Percentiles rank a stretch among this genome's conserved stretches.
These are phyloP conservation scores for Kwoniella shandongensis DNA, from an alignment of 768 basidiomycete species.

Conservation along the genomic window DNA sequence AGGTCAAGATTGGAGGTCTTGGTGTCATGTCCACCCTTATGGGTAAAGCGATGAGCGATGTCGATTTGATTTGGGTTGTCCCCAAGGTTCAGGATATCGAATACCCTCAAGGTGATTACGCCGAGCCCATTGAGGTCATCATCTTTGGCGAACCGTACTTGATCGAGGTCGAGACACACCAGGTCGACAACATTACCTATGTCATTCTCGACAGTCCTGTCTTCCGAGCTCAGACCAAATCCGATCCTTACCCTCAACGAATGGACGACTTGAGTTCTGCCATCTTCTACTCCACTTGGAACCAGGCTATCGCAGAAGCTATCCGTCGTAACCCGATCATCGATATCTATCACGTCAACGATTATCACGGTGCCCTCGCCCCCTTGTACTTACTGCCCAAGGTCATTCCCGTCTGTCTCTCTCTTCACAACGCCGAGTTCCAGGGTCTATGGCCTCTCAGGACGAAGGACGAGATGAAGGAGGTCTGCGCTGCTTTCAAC, in stretches of 20 bases:
- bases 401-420: slow-evolving; percentile 83
- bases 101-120: slow-evolving; percentile 85
- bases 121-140: slow-evolving; percentile 91
- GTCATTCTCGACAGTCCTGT: slow-evolving; percentile 92
- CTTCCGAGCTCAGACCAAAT: slow-evolving; percentile 93
- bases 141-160: slow-evolving; percentile 95
- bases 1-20: slow-evolving; percentile 95
- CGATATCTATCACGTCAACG: slow-evolving; percentile 90
- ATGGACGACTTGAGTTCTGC: slow-evolving; percentile 97
- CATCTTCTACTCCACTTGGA: slow-evolving; percentile 98
- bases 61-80: slow-evolving; percentile 88
- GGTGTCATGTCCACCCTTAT: slow-evolving; percentile 97
- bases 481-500: slow-evolving; percentile 96
- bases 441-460: slow-evolving; percentile 92
- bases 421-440: slow-evolving; percentile 95
- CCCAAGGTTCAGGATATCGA: slow-evolving; percentile 94
- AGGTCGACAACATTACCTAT: slow-evolving; percentile 91
- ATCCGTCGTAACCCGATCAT: slow-evolving; percentile 81
- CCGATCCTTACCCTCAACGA: slow-evolving; percentile 92
- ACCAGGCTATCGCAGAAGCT: slow-evolving; percentile 90
- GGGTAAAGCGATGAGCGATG: slow-evolving; percentile 98
- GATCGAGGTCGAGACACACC: slow-evolving; percentile 91
- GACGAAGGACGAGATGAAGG: slow-evolving; percentile 97
- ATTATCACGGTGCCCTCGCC: slow-evolving; percentile 90
- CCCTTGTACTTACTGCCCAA: slow-evolving; percentile 89